Base-by-base conservation (phyloP, 2,329 filamentous ascomycete species). In the Metarhizium brunneum region DNA sequence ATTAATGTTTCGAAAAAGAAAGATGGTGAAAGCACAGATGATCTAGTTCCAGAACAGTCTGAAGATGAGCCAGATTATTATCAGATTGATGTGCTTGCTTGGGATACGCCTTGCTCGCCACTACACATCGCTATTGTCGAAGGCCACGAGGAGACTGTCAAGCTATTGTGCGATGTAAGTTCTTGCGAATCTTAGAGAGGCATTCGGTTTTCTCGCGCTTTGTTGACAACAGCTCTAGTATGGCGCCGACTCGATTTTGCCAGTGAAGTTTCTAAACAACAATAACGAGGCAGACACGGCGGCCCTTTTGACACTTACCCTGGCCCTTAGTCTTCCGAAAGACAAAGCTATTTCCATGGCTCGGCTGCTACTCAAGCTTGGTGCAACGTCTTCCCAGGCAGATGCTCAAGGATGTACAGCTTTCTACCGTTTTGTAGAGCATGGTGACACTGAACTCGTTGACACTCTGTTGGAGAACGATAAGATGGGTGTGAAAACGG, bases 71-170 rank as follows among this genome's bases (percentile, higher is more conserved):
- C 89, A 1, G 89, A 95, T 68, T 80, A 92, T 53, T 92, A 88
- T 67, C 84, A 94, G 61, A 78, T 92, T 57, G 85, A 95, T 60
- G 80, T 87, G 1, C 66, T 88, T n/a, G 83, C 88, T 1, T 95
- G 90, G 90, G 90, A 95, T 62, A 80, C 78, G 5, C 83, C 85
- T 4, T 82, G 84, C 56, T 87, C 86, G 13, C 83, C 90, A 1
- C 76, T 95, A 5, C 90, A 95, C 67, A 77, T 91, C 32, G 90
- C 90, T 7, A 90, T 95, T 58, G 68, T 88, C 1, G 81, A 83
- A 57, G 89, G 88, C 0, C 85, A 92, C 60, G 73, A 80, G 30
- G 79, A 86, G 4, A 80, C 84, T 11, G 87, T 92, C 14, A 81
- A 85, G 56, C 69, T 83, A 29, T 79, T 95, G 6, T 86, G 88